These are phyloP conservation scores for Sporothrix luriei DNA, from an alignment of 2,329 filamentous ascomycete species.

Conservation along the genomic window DNA sequence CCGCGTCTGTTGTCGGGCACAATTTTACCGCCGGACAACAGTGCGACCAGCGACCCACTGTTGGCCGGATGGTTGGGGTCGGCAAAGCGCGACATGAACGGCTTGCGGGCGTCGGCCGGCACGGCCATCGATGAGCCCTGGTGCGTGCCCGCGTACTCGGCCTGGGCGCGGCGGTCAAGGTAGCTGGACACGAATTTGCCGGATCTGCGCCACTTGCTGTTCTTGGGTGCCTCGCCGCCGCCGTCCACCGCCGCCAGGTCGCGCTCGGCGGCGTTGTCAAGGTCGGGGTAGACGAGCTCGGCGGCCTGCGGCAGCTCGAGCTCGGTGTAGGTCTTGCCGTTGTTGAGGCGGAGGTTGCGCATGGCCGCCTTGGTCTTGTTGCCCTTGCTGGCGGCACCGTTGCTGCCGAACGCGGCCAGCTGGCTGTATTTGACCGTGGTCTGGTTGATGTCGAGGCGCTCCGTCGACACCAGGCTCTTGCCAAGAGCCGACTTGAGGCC, in stretches of 20 bases:
- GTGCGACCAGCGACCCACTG: conserved; percentile 50
- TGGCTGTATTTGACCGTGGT: conserved; percentile 44
- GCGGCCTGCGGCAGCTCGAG: conserved; percentile 46
- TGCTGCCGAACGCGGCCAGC: conserved; percentile 11
- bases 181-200: conserved; percentile 50
- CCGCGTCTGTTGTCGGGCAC: conserved; percentile 36
- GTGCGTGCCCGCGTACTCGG: conserved; percentile 48
- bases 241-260: conserved; percentile 38
- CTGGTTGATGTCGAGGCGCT: conserved; percentile 43
- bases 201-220: conserved; percentile 40
- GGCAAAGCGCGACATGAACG: conserved; percentile 52
- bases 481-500: conserved; percentile 32
- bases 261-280: conserved; percentile 41
- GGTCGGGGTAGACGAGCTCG: conserved; percentile 45
- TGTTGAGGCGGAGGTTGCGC: conserved; percentile 43
- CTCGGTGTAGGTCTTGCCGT: conserved; percentile 45
- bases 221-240: conserved; percentile 35
- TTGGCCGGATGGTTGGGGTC: conserved; percentile 57
- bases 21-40: conserved; percentile 52
- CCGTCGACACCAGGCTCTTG: conserved; percentile 31
- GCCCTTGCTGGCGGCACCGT: conserved; percentile 18
- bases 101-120: conserved; percentile 39
- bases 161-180: conserved; percentile 52
- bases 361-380: conserved; percentile 39
- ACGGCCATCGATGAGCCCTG: conserved; percentile 46